phyloP scores from a whole-genome alignment of 1,284 basidiomycete genomes.

The Ustilago xerochloae region DNA sequence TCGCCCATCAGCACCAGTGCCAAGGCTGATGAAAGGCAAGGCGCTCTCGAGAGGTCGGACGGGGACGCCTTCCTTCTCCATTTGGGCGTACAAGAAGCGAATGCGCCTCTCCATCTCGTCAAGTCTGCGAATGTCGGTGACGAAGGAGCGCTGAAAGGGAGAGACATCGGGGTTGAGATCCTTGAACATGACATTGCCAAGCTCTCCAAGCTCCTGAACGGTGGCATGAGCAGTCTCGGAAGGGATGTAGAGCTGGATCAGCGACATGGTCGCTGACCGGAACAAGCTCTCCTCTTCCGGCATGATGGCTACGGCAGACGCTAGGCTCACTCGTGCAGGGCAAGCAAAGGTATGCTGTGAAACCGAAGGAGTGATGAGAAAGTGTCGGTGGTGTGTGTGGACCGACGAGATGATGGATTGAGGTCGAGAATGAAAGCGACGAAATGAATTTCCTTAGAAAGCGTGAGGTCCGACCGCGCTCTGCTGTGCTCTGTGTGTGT shows the following conservation, averaged over 20 bases:
- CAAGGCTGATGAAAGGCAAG: slow-evolving; percentile 60
- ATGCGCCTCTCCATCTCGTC: slow-evolving; percentile 96
- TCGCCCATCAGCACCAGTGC: slow-evolving; percentile 72
- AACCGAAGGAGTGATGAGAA: background rate
- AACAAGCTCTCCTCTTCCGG: slow-evolving; percentile 64
- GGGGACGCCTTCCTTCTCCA: slow-evolving; percentile 82
- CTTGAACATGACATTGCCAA: slow-evolving; percentile 97
- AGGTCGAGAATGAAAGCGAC: background rate
- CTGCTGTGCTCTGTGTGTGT: background rate
- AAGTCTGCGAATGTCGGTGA: slow-evolving; percentile 90
- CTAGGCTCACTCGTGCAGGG: slow-evolving; percentile 1
- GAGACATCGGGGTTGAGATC: slow-evolving; percentile 95
- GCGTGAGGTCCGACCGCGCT: slow-evolving; percentile 13
- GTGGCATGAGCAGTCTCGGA: slow-evolving; percentile 97
- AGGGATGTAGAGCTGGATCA: slow-evolving; percentile 97
- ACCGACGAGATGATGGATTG: background rate
- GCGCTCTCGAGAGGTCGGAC: slow-evolving; percentile 72
- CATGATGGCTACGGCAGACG: slow-evolving; percentile 25
- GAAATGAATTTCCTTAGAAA: background rate
- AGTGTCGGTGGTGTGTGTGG: background rate
- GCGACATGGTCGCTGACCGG: slow-evolving; percentile 78
- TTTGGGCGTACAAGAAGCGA: slow-evolving; percentile 87
- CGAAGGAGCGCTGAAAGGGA: slow-evolving; percentile 98
- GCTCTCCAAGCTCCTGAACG: slow-evolving; percentile 91
- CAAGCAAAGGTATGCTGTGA: background rate